Evolutionary conservation across 805 yeast genomes (phyloP), one percentile per base, ranked within the genome.

Genomic region (Saturnispora sekii): DNA sequence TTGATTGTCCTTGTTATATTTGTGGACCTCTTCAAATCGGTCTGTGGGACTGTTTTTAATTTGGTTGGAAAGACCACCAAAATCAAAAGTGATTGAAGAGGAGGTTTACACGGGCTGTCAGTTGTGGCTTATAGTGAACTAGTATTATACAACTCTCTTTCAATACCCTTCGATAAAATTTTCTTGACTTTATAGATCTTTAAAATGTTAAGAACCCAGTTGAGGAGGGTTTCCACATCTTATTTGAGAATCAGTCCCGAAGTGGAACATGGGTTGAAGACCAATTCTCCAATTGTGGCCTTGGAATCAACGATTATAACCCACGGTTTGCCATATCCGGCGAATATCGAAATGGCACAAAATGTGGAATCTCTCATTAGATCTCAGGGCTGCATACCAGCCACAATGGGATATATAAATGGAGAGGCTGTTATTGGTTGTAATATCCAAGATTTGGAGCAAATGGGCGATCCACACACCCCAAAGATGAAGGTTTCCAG

Each of bases 221-320:
- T 36, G 9, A 18, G 37, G 18, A 16, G 37, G n/a, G 14, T 32
- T 12, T 32, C 32, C 5, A 21, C 26, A 21, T 35, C 45, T 11
- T 15, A 15, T 3, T 45, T 52, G 3, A 43, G 43, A 14, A 14
- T 61, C 5, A 50, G 60, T 6, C 55, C 61, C 10, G 94, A 84
- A 51, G 73, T 87, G 12, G 54, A 59, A 48, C 78, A 79, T 48
- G 95, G 95, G 0, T 54, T 86, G 14, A 51, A 53, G 10, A 70
- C 70, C 3, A 69, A 71, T 15, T 62, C 50, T 32, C 95, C 96
- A 0, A 76, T 87, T 5, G 93, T 88, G 3, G 81, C 96, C 0
- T 66, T 87, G 12, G 96, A 88, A 58, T 79, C 88, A 17, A 87
- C 96, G 7, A 88, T 87, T 55, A 76, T 88, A 52, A 82, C 95